Conservation (phyloP, 192 early-diverging fungal genomes). For the Borealophlyctis nickersoniae region DNA sequence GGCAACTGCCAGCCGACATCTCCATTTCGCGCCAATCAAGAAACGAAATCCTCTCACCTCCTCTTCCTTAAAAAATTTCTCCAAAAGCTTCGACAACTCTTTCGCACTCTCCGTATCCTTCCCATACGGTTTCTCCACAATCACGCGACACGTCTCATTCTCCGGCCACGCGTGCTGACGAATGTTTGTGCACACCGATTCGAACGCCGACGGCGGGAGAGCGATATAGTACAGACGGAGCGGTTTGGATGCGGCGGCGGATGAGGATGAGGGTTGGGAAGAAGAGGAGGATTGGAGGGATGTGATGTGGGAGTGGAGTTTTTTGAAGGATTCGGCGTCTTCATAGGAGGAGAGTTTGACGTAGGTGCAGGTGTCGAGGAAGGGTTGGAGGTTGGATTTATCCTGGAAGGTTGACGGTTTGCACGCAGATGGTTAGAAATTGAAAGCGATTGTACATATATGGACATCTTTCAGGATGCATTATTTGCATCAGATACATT, state of each 20-base stretch:
- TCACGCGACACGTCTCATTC: slow-evolving; percentile 68
- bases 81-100: slow-evolving; percentile 60
- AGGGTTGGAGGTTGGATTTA: slow-evolving; percentile 46
- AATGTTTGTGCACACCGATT: slow-evolving; percentile 67
- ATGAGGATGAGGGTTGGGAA: background rate
- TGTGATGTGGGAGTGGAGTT: slow-evolving; percentile 53
- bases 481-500: no score
- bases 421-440: no score
- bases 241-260: slow-evolving; percentile 45
- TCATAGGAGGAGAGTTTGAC: slow-evolving; percentile 69
- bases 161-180: slow-evolving; percentile 59
- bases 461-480: no score
- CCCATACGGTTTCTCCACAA: slow-evolving; percentile 92
- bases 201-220: slow-evolving; percentile 83
- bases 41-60: slow-evolving; percentile 51
- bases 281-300: slow-evolving; percentile 42
- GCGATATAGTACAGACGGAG: slow-evolving; percentile 81
- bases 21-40: no score
- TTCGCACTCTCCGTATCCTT: slow-evolving; percentile 76
- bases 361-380: slow-evolving; percentile 66
- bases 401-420: no score
- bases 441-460: no score
- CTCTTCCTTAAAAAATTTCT: slow-evolving; percentile 66
- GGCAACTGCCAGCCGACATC: background rate
- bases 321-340: slow-evolving; percentile 59